Conservation (phyloP, 345 rosid genomes). For the Brassica carinata region DNA sequence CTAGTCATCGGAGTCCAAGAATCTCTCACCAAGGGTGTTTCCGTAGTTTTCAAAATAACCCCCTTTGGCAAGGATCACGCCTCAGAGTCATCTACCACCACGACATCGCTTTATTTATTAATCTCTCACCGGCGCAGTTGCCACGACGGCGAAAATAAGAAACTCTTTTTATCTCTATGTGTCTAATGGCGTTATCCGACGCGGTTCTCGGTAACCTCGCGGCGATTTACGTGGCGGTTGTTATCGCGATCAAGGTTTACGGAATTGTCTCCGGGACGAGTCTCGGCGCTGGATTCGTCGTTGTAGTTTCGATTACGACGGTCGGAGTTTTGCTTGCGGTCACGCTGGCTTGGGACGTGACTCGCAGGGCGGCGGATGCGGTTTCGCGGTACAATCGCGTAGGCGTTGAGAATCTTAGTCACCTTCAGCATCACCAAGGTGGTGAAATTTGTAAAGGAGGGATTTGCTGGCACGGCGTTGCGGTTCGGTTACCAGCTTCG, state of each 20-base stretch:
- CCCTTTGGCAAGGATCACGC: neutral
- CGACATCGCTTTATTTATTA: neutral
- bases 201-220: conserved; percentile 77
- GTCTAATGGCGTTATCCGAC: conserved; percentile 80
- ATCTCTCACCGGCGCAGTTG: too few relatives aligned
- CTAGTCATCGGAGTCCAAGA: neutral
- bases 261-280: conserved; percentile 63
- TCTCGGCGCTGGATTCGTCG: conserved; percentile 69
- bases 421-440: conserved; percentile 51
- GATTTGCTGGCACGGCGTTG: conserved; percentile 99
- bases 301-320: conserved; percentile 59
- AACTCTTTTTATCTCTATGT: too few relatives aligned
- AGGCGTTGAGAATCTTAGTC: conserved; percentile 28
- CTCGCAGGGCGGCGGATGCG: conserved; percentile 73
- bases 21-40: neutral
- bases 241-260: conserved; percentile 67
- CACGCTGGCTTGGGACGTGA: conserved; percentile 86
- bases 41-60: neutral
- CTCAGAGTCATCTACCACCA: neutral
- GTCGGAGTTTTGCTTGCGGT: conserved; percentile 65
- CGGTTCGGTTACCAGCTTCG: conserved; percentile 85
- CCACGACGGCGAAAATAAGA: too few relatives aligned
- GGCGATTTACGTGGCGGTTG: conserved; percentile 78
- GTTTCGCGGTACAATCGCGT: conserved; percentile 49
- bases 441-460: conserved; percentile 76